These are phyloP conservation scores for Solanum hybrid DNA, from an alignment of 305 asterid genomes.

Conservation along the genomic window DNA sequence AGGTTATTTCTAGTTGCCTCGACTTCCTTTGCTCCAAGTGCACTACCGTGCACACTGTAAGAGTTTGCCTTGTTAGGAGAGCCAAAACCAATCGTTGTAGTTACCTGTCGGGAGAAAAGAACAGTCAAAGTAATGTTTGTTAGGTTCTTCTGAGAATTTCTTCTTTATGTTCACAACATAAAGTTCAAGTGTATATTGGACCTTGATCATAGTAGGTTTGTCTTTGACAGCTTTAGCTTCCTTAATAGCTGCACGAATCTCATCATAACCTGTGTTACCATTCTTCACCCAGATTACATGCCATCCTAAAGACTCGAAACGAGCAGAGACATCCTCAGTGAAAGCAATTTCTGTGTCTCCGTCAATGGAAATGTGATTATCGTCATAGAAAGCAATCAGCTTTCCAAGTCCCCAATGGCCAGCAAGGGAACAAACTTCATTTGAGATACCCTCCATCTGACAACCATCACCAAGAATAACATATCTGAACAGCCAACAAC, in stretches of 20 bases:
- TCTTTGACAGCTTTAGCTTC: slow-evolving; percentile 93
- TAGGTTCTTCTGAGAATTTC: not conserved
- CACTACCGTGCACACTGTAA: slow-evolving; percentile 93
- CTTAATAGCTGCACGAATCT: slow-evolving; percentile 90
- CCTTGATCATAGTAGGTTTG: slow-evolving; percentile 96
- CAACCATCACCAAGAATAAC: slow-evolving; percentile 87
- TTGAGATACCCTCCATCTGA: slow-evolving; percentile 96
- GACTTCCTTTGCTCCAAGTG: slow-evolving; percentile 92
- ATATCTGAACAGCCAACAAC: slow-evolving; percentile 40
- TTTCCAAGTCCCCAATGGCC: slow-evolving; percentile 99
- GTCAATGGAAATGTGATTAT: slow-evolving; percentile 93
- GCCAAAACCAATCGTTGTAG: slow-evolving; percentile 91
- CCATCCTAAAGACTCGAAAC: slow-evolving; percentile 93
- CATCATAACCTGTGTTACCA: slow-evolving; percentile 92
- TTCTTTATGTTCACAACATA: not conserved
- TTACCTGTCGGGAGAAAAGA: slow-evolving; percentile 39
- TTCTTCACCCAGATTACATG: slow-evolving; percentile 67
- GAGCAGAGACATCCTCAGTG: slow-evolving; percentile 71
- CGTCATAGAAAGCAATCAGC: slow-evolving; percentile 93
- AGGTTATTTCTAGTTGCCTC: slow-evolving; percentile 92
- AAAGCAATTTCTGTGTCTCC: slow-evolving; percentile 98
- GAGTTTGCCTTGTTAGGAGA: slow-evolving; percentile 96
- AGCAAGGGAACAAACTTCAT: slow-evolving; percentile 94
- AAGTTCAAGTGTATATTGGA: slow-evolving; percentile 5
- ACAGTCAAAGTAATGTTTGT: slow-evolving; percentile 2